Percentiles rank a stretch among this genome's conserved stretches.
Conservation (phyloP, 108 stramenopile genomes). For the Ochromonas danica region DNA sequence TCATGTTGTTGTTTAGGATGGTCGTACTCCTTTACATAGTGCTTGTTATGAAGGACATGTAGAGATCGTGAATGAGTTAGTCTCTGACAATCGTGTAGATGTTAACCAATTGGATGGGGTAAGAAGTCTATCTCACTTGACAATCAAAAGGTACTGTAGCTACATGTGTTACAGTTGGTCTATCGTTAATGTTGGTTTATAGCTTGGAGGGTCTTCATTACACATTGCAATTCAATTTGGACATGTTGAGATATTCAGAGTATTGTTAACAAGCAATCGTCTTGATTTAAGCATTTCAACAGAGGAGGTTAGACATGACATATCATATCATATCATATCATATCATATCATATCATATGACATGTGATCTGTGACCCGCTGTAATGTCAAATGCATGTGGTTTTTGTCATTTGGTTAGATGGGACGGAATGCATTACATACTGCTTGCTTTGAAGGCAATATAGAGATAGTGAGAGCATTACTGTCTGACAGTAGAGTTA, state of each 20-base stretch:
- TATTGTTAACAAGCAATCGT: background rate
- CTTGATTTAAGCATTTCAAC: background rate
- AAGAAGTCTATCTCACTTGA: background rate
- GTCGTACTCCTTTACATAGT: background rate
- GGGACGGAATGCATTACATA: too few relatives aligned
- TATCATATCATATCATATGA: too few relatives aligned
- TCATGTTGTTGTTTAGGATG: too few relatives aligned
- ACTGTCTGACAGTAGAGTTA: too few relatives aligned
- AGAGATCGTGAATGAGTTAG: background rate
- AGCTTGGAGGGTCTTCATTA: background rate
- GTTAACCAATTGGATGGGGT: background rate
- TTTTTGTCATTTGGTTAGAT: too few relatives aligned
- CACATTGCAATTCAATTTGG: background rate
- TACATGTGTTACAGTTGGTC: background rate
- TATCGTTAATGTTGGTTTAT: constrained; percentile 3
- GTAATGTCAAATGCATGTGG: too few relatives aligned
- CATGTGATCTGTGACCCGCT: too few relatives aligned
- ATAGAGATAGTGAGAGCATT: too few relatives aligned
- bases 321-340: background rate
- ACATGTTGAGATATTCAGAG: background rate
- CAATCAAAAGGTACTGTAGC: background rate
- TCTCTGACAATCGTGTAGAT: too few relatives aligned
- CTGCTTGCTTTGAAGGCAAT: too few relatives aligned
- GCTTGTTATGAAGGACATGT: background rate
- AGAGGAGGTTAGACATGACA: background rate